phyloP scores from a whole-genome alignment of 2,329 filamentous ascomycete species.

The Mollisia scopiformis region DNA sequence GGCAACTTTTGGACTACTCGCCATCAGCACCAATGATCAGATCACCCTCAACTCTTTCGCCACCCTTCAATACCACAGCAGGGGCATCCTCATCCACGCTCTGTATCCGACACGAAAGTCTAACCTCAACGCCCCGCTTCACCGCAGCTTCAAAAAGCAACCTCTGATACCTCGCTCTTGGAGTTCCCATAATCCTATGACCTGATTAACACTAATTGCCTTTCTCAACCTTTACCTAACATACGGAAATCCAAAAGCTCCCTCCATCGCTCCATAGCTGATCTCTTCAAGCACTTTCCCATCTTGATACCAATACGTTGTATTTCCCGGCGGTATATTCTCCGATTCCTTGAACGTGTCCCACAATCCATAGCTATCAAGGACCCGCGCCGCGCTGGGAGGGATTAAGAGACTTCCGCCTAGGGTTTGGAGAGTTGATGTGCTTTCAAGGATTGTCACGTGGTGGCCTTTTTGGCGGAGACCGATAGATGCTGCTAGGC shows the following conservation, averaged over 20 bases:
- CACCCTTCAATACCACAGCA: not conserved
- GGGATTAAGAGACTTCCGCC: constrained; percentile 7
- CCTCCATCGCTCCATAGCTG: constrained; percentile 5
- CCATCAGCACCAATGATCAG: constrained; percentile 9
- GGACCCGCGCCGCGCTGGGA: constrained; percentile 2
- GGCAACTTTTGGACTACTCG: not conserved
- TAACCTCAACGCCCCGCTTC: not conserved
- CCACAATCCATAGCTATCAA: constrained; percentile 6
- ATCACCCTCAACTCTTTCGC: constrained; percentile 1
- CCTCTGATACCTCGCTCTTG: constrained; percentile 5
- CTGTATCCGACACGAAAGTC: not conserved
- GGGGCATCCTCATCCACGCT: not conserved
- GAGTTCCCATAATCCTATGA: not conserved
- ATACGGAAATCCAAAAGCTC: constrained; percentile 6
- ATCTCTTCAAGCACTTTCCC: constrained; percentile 6
- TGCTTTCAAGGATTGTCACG: constrained; percentile 7
- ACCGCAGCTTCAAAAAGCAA: constrained; percentile 5
- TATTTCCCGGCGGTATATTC: constrained; percentile 3
- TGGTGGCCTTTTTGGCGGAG: constrained; percentile 6
- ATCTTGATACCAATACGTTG: constrained; percentile 9
- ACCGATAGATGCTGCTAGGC: constrained; percentile 1
- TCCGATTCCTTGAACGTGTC: constrained; percentile 6
- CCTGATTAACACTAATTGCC: not conserved
- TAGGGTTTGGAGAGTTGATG: constrained; percentile 1
- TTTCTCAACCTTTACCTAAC: not conserved